These are phyloP conservation scores for Penicillium maclennaniae DNA, from an alignment of 495 filamentous ascomycete species.

Conservation along the genomic window DNA sequence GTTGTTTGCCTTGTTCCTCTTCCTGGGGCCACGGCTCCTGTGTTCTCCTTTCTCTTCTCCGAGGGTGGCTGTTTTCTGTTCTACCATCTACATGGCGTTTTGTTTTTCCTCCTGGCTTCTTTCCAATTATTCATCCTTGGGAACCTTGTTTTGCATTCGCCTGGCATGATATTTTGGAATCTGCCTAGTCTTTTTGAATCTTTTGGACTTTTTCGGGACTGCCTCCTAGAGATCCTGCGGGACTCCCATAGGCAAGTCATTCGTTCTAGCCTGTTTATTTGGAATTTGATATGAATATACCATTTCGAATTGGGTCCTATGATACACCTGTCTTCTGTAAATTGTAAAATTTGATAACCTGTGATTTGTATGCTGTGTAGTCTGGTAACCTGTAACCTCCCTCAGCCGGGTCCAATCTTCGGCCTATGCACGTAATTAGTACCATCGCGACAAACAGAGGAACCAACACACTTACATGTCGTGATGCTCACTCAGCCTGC, in stretches of 20 bases:
- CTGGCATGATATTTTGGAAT: slow-evolving; percentile 5
- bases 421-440: slow-evolving; percentile 41
- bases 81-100: slow-evolving; percentile 17
- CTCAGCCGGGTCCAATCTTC: slow-evolving; percentile 73
- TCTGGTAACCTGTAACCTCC: not conserved
- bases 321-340: not conserved
- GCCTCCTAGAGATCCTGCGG: slow-evolving; percentile 22
- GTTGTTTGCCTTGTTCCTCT: not conserved
- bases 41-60: not conserved
- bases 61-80: not conserved
- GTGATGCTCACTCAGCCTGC: slow-evolving; percentile 90
- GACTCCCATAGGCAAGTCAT: slow-evolving; percentile 16
- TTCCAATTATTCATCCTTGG: not conserved
- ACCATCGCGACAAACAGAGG: not conserved
- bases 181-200: not conserved
- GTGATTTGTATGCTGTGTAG: too few species aligned
- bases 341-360: too few species aligned
- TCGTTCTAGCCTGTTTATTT: slow-evolving; percentile 9
- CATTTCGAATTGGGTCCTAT: slow-evolving; percentile 1
- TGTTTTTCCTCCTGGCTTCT: not conserved
- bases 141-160: slow-evolving; percentile 10
- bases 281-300: slow-evolving; percentile 7
- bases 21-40: slow-evolving; percentile 4
- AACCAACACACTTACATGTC: slow-evolving; percentile 68
- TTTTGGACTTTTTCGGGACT: slow-evolving; percentile 9